A percentile compares a stretch with the other conserved stretches of the same genome.
Evolutionary conservation across 2,329 filamentous ascomycete genomes (phyloP).

Genomic region (Seiridium cupressi): DNA sequence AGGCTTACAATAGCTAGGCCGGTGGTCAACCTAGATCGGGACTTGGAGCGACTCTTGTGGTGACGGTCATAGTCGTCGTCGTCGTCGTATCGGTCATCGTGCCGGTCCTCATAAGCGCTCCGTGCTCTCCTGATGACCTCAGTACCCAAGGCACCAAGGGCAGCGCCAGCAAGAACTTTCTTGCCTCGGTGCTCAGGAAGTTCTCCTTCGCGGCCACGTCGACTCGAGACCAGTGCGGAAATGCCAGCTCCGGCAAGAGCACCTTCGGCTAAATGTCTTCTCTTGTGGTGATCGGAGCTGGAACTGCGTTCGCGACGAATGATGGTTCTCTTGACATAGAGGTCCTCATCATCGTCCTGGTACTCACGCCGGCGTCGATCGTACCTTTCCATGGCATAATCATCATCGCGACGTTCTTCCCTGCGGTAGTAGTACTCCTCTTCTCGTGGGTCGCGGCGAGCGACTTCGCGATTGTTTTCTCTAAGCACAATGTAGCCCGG

Average conservation of each 20-base stretch:
- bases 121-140: slow-evolving; percentile 59
- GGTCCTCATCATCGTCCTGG: slow-evolving; percentile 41
- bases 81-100: slow-evolving; percentile 41
- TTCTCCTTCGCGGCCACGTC: slow-evolving; percentile 50
- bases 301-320: slow-evolving; percentile 50
- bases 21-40: slow-evolving; percentile 50
- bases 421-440: slow-evolving; percentile 54
- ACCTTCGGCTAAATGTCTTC: slow-evolving; percentile 61
- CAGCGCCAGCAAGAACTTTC: slow-evolving; percentile 60
- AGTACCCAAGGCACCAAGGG: slow-evolving; percentile 60
- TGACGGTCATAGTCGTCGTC: slow-evolving; percentile 35
- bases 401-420: slow-evolving; percentile 28
- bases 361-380: slow-evolving; percentile 34
- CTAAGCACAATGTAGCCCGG: slow-evolving; percentile 43
- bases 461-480: slow-evolving; percentile 37
- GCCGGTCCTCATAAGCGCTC: slow-evolving; percentile 58
- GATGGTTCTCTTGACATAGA: slow-evolving; percentile 43
- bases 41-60: slow-evolving; percentile 34
- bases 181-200: slow-evolving; percentile 50
- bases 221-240: slow-evolving; percentile 56
- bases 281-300: slow-evolving; percentile 50
- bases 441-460: slow-evolving; percentile 33
- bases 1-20: slow-evolving; percentile 55
- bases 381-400: slow-evolving; percentile 29
- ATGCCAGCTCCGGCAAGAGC: slow-evolving; percentile 62